Evolutionary conservation across 495 filamentous ascomycete genomes (phyloP).

Genomic region (Lophiostoma macrostomum): DNA sequence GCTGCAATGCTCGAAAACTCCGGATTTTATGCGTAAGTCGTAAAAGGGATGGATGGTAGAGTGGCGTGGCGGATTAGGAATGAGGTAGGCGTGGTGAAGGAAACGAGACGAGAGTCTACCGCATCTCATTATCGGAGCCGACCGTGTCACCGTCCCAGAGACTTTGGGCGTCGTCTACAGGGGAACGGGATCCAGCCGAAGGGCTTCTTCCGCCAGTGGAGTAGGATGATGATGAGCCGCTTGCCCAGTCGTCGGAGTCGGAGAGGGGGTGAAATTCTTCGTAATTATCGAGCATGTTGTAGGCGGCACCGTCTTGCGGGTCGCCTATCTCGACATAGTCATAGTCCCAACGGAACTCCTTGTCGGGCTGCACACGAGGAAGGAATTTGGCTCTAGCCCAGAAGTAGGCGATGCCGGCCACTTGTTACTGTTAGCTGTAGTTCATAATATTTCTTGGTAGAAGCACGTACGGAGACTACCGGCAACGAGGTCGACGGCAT

Average conservation of each 20-base stretch:
- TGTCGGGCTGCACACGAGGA: slow-evolving; percentile 74
- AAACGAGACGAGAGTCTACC: slow-evolving; percentile 8
- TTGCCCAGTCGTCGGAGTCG: slow-evolving; percentile 70
- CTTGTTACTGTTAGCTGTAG: slow-evolving; percentile 30
- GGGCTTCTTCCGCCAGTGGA: slow-evolving; percentile 33
- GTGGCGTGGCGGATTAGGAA: not conserved
- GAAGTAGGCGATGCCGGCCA: slow-evolving; percentile 78
- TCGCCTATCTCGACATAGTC: slow-evolving; percentile 86
- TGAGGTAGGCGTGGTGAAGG: slow-evolving; percentile 7
- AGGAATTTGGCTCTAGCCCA: slow-evolving; percentile 75
- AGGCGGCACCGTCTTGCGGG: slow-evolving; percentile 51
- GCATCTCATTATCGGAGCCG: slow-evolving; percentile 45
- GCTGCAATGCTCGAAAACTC: not conserved
- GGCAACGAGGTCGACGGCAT: slow-evolving; percentile 86
- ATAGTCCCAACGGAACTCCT: slow-evolving; percentile 90
- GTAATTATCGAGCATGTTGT: slow-evolving; percentile 55
- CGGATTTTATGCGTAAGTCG: slow-evolving; percentile 25
- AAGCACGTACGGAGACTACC: slow-evolving; percentile 65
- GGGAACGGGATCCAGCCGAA: slow-evolving; percentile 48
- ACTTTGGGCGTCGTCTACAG: slow-evolving; percentile 58
- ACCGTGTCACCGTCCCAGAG: slow-evolving; percentile 61
- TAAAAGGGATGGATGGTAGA: not conserved
- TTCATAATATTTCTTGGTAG: not conserved
- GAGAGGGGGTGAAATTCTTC: slow-evolving; percentile 49
- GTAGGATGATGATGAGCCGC: slow-evolving; percentile 66